A percentile compares a stretch with the other conserved stretches of the same genome.
These are phyloP conservation scores for Pseudevernia furfuracea DNA, from an alignment of 495 filamentous ascomycete species.

Conservation along the genomic window DNA sequence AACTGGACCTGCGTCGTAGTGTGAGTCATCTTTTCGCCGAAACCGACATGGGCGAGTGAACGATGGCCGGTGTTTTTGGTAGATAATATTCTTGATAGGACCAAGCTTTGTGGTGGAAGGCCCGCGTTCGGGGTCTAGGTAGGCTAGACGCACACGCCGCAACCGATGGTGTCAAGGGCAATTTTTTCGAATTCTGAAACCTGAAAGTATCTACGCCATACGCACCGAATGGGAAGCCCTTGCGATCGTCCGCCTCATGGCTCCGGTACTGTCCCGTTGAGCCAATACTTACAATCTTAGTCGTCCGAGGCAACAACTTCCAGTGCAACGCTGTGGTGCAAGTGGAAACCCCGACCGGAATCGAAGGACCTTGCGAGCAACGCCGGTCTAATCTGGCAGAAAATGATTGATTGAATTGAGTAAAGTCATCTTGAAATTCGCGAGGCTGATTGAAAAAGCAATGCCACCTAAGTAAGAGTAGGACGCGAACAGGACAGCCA, in stretches of 20 bases:
- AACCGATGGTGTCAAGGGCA: background rate
- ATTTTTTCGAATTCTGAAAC: background rate
- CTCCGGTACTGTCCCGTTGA: background rate
- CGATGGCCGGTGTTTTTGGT: background rate
- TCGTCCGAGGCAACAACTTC: background rate
- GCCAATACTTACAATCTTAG: background rate
- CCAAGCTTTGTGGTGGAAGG: background rate
- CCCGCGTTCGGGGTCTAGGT: background rate
- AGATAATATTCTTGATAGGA: background rate
- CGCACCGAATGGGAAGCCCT: background rate
- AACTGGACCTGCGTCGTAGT: conserved; percentile 3
- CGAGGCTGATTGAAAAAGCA: background rate
- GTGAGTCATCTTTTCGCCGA: background rate
- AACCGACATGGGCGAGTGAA: background rate
- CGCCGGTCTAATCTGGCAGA: background rate
- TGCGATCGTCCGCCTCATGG: background rate
- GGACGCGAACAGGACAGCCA: background rate
- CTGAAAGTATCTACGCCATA: background rate
- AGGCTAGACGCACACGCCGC: conserved; percentile 3
- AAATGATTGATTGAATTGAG: background rate
- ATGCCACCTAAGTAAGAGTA: background rate
- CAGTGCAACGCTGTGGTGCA: background rate
- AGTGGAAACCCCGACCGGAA: background rate
- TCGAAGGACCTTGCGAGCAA: background rate
- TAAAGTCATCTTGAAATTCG: background rate